phyloP scores from a whole-genome alignment of 164 flowering plant genomes.

The Sedum album region DNA sequence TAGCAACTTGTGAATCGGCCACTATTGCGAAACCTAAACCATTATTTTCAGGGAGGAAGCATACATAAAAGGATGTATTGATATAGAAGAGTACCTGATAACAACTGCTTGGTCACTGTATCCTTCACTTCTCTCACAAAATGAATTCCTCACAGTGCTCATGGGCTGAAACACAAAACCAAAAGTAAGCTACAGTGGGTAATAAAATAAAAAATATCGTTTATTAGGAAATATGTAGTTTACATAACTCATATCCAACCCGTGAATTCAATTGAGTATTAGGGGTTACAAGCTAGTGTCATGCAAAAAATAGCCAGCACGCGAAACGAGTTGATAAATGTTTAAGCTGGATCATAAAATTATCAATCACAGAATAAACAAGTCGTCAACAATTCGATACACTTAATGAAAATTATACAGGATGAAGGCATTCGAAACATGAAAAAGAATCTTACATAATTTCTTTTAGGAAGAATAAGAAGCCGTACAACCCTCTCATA shows the following conservation, averaged over 20 bases:
- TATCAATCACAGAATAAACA: not conserved
- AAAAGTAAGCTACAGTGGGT: conserved; percentile 5
- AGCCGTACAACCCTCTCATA: conserved; percentile 74
- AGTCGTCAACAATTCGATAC: not conserved
- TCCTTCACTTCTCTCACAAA: conserved; percentile 63
- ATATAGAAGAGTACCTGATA: conserved; percentile 43
- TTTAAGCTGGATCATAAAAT: not conserved
- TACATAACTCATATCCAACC: not conserved
- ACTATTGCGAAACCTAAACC: too few relatives aligned
- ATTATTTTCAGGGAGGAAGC: too few relatives aligned
- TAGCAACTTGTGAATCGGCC: too few relatives aligned
- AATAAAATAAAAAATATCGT: not conserved
- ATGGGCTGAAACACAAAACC: conserved; percentile 44
- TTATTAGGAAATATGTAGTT: not conserved
- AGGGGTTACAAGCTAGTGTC: not conserved
- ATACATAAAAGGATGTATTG: too few relatives aligned
- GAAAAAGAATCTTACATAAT: conserved; percentile 52
- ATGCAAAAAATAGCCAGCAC: not conserved
- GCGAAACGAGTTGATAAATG: not conserved
- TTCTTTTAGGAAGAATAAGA: conserved; percentile 62
- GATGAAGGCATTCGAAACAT: not conserved
- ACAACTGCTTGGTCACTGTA: conserved; percentile 82
- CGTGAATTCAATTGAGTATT: not conserved
- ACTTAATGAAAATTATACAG: not conserved
- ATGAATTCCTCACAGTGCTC: conserved; percentile 56